Evolutionary conservation across 306 rosid genomes (phyloP).

Genomic region (Inga laurina): DNA sequence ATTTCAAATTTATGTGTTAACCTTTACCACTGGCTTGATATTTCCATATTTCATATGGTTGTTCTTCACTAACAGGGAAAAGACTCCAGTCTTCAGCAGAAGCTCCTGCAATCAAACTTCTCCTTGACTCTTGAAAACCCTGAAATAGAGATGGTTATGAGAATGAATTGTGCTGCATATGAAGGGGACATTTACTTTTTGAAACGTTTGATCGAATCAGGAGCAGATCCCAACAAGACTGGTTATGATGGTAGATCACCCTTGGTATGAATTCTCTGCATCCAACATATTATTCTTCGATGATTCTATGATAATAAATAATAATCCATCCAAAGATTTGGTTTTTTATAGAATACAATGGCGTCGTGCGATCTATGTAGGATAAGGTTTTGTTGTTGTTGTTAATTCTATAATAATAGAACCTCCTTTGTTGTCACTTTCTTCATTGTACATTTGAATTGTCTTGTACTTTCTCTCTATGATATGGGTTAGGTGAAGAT

Average conservation of each 20-base stretch:
- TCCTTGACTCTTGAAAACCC: conserved; percentile 45
- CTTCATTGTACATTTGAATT: background rate
- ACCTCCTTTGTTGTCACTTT: background rate
- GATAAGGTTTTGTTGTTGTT: background rate
- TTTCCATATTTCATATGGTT: conserved; percentile 5
- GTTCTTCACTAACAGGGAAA: conserved; percentile 45
- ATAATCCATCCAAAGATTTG: too few species aligned
- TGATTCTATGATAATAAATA: too few species aligned
- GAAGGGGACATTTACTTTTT: conserved; percentile 52
- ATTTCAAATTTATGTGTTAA: background rate
- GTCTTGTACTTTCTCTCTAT: background rate
- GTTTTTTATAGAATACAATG: too few species aligned
- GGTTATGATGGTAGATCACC: conserved; percentile 76
- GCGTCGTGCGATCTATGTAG: too few species aligned
- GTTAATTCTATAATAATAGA: background rate
- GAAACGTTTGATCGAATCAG: conserved; percentile 57
- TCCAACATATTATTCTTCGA: background rate
- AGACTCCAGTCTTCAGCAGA: conserved; percentile 43
- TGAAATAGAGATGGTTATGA: conserved; percentile 56
- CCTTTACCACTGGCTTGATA: background rate
- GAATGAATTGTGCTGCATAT: conserved; percentile 59
- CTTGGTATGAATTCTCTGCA: conserved; percentile 47
- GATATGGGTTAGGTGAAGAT: background rate
- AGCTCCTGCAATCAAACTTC: conserved; percentile 65
- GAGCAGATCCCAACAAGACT: conserved; percentile 63